Conservation (phyloP, 2,329 filamentous ascomycete genomes). For the Myriosclerotinia curreyana region DNA sequence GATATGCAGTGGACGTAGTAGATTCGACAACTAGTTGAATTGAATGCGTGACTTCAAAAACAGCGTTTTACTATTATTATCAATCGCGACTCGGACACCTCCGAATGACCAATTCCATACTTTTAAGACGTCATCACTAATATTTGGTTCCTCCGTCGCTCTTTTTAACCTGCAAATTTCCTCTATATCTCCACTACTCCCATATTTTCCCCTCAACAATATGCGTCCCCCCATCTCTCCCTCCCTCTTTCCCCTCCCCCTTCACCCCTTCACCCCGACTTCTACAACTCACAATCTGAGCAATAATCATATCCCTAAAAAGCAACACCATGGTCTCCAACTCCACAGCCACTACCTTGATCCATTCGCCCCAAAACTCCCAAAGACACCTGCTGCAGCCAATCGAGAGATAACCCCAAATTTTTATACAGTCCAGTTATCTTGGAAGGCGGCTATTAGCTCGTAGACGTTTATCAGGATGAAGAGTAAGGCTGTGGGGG, state of each 20-base stretch:
- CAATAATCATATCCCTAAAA: neutral
- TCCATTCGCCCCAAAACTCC: neutral
- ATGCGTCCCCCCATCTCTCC: neutral
- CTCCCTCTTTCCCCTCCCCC: rapidly evolving
- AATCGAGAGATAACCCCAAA: neutral
- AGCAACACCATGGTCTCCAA: neutral
- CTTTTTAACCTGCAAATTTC: too few species aligned
- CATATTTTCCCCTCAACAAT: too few species aligned
- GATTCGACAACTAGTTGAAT: neutral
- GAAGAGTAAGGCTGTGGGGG: neutral
- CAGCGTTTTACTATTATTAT: neutral
- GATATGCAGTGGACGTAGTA: neutral
- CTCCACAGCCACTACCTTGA: neutral
- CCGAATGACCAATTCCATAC: neutral
- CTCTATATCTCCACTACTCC: too few species aligned
- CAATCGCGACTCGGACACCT: neutral
- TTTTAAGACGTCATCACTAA: too few species aligned
- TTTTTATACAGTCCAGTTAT: too few species aligned
- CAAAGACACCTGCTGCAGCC: too few species aligned
- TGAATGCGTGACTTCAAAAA: neutral
- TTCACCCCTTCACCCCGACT: rapidly evolving
- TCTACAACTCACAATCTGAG: neutral
- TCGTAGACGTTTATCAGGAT: neutral
- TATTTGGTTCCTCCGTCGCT: too few species aligned
- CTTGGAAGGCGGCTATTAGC: neutral